Evolutionary conservation across 257 asterid genomes (phyloP), one percentile per base, ranked within the genome.

Genomic region (Salvia rosmarinus): DNA sequence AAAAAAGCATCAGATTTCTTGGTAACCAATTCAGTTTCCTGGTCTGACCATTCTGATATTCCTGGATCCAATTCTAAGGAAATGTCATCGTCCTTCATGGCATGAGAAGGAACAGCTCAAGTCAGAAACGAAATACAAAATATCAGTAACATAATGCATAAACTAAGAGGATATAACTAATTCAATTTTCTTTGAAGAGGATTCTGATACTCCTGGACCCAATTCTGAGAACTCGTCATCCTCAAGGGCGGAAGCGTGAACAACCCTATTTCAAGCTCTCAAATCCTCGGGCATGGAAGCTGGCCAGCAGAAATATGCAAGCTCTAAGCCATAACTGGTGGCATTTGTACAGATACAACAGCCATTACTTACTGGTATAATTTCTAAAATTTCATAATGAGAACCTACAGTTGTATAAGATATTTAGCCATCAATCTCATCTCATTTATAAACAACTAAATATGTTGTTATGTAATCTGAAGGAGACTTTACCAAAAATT

Each of bases 161-260:
- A 17, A 65, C 56, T 44, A 56, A 51, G 51, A 58, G 54, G 55
- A 59, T 51, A 51, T 79, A 32, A 55, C 72, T 73, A 77, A 57
- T 72, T 73, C 78, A 57, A 78, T 70, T 34, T 30, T 75, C 63
- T 71, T 37, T 64, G 64, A 56, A 19, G 62, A 40, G 68, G 28
- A 52, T 30, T 72, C 78, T 9, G 75, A 61, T 50, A 52, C 60
- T 25, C 78, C 72, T 4, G 85, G 82, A 52, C 85, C 92, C 67
- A 87, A 74, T 67, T 87, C 92, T 16, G 76, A 66, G 80, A 87
- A 83, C 7, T n/a, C 68, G 14, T 80, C 84, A 62, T 83, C 84
- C 64, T 81, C 78, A n/a, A 43, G 20, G 6, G 62, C 71, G 49
- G 71, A 75, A 50, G 75, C 37, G 59, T 78, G 81, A 68, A 58